Base-by-base conservation (phyloP, 2,329 filamentous ascomycete species). In the Arthrobotrys musiformis region DNA sequence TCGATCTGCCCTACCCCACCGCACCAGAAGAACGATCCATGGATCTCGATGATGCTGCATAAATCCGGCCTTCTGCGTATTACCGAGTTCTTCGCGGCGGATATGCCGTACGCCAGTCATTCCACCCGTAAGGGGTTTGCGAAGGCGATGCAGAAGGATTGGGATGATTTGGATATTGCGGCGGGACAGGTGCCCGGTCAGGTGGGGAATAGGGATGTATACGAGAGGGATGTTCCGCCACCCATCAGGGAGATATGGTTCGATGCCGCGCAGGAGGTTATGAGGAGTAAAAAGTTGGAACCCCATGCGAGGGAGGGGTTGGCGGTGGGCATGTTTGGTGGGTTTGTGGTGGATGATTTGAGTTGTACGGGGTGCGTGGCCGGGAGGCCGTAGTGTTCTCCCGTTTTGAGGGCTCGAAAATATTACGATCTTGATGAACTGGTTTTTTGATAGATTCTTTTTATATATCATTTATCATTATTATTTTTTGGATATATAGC, bases 221-320 rank as follows among this genome's bases (percentile, higher is more conserved):
- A 56, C n/a, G 74, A 78, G 37, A 26, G 48, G 17, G 63, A 62
- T 15, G 80, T 79, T 64, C 69, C 69, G 42, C 80, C 80, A 22
- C 81, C 78, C 52, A 78, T 81, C 1, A 62, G 79, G 11, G 80
- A 81, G 64, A 79, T 81, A 30, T 81, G 81, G 81, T 81, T 81
- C 64, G 78, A 81, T 68, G 80, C 78, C 28, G 81, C 80, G 28
- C 79, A 76, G 28, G 77, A 79, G 74, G 80, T 80, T 40, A 74
- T 81, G 44, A 60, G 35, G 50, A 74, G 66, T 40, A 76, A 80
- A 8, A 75, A 78, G n/a, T 44, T 80, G 37, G 78, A 79, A 54
- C 75, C 76, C 22, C 81, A 81, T 77, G 46, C 26, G 48, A 73
- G 75, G 37, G 81, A 81, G 56, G 70, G 64, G 28, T 28, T 77